Evolutionary conservation across 495 filamentous ascomycete species (phyloP), one percentile per base, ranked within the genome.

Genomic region (Tuber magnatum): DNA sequence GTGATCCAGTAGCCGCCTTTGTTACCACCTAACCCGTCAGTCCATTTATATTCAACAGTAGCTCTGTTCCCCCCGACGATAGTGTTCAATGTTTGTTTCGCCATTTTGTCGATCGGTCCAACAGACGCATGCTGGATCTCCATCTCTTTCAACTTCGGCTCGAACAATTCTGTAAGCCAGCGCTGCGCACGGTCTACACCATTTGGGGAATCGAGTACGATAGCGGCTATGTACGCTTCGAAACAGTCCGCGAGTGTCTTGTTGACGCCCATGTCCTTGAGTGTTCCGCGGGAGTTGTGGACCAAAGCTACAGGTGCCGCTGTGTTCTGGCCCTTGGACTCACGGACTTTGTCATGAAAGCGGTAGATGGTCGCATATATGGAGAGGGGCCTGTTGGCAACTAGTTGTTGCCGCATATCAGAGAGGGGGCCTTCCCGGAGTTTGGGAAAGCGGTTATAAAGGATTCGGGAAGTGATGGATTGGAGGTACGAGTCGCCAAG

Each of bases 401-500:
- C 81, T 32, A 83, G 81, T n/a, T 74, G 72, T 32, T 82, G 77
- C 28, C 81, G 81, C 81, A 83, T 81, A 40, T 80, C 76, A 8
- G 81, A 83, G 35, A 83, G 77, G 5, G 74, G 40, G 39, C 78
- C 78, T 75, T 83, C 81, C n/a, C 81, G 78, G 24, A 68, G 71
- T 12, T 73, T 75, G 1, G 74, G 76, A 68, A 82, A 82, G 61
- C 75, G 84, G 18, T 82, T 72, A 84, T 85, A 88, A 40, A 90
- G 82, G 44, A 88, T 76, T 42, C 84, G 85, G 1, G 87, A 87
- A 46, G 88, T 85, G 68, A 90, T 87, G 24, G 88, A 83, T 75
- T 90, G 88, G 71, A 90, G 85, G 65, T 88, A 90, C 14, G 89
- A 88, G 81, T 90, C 89, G 24, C 89, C 89, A 28, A 90, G 85